Base-by-base conservation (phyloP, 768 basidiomycete genomes). In the Suillus weaverae region DNA sequence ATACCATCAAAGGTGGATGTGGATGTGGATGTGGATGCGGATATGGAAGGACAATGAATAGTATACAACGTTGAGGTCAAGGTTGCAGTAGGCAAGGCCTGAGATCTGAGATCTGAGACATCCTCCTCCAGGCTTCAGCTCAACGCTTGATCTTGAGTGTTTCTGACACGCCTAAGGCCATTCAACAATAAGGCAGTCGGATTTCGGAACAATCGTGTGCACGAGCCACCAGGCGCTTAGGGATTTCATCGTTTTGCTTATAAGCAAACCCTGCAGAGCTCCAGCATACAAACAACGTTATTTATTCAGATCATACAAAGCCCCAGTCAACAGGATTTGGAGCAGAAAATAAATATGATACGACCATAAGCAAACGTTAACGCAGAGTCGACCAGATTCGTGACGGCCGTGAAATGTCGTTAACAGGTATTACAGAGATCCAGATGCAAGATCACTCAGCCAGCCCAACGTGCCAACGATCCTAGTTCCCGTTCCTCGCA, bases 271-370 rank as follows among this genome's bases (percentile, higher is more conserved):
- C 3, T 48, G 11, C 5, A 11, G 4, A n/a, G 5, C n/a, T n/a
- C 11, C 44, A 11, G 1, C 18, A 20, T 16, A 53, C 53, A 11
- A 54, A 26, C 26, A 26, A 26, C 2, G 26, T 26, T 26, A 26
- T 20, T 30, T 9, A 53, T 33, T 33, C 18, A 32, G 10, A n/a
- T 41, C 10, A 54, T 71, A 71, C 68, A 73, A 65, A 62, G 18
- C 53, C 30, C 61, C 43, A n/a, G 43, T 32, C 67, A 44, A 67
- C 64, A 68, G 39, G 53, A 62, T 32, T 43, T 33, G 14, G n/a
- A 36, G 13, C 14, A 35, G 20, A 20, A 36, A 36, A 55, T 35
- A 36, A 18, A 14, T 22, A 36, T 36, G n/a, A n/a, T n/a, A 54
- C 32, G 20, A 33, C 32, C 14, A 30, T 9, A 4, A 30, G 30